These are phyloP conservation scores for Tricholomella constricta DNA, from an alignment of 768 basidiomycete species.

Conservation along the genomic window DNA sequence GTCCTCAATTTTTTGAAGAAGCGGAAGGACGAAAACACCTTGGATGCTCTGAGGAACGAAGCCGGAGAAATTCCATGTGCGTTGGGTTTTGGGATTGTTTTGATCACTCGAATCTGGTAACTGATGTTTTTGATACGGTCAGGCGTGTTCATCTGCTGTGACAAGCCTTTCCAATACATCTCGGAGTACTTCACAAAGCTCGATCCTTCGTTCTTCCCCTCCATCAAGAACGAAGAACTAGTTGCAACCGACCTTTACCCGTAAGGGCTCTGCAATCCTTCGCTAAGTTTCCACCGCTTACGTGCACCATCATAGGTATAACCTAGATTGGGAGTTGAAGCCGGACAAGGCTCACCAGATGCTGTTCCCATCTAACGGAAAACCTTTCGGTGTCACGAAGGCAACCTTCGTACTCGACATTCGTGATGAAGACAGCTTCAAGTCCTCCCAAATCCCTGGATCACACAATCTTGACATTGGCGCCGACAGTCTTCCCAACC, in stretches of 20 bases:
- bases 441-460: slow-evolving; percentile 16
- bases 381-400: background rate
- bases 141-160: slow-evolving; percentile 27
- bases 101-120: background rate
- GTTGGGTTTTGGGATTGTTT: background rate
- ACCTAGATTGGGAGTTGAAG: slow-evolving; percentile 24
- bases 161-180: slow-evolving; percentile 28
- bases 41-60: slow-evolving; percentile 17
- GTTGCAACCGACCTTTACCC: slow-evolving; percentile 23
- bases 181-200: slow-evolving; percentile 23
- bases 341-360: slow-evolving; percentile 15
- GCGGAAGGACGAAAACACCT: slow-evolving; percentile 15
- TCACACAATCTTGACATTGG: slow-evolving; percentile 20
- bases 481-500: slow-evolving; percentile 15
- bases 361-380: background rate
- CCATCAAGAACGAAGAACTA: slow-evolving; percentile 21
- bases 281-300: background rate
- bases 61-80: slow-evolving; percentile 23
- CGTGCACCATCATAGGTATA: slow-evolving; percentile 10
- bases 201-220: slow-evolving; percentile 21
- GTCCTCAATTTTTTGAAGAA: slow-evolving; percentile 25
- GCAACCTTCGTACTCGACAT: slow-evolving; percentile 17
- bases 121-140: background rate
- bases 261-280: slow-evolving; percentile 1
- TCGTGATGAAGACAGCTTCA: slow-evolving; percentile 18